A percentile compares a stretch with the other conserved stretches of the same genome.
These are phyloP conservation scores for Neckera pumila DNA, from an alignment of 225 moss, liverwort and hornwort species.

Conservation along the genomic window DNA sequence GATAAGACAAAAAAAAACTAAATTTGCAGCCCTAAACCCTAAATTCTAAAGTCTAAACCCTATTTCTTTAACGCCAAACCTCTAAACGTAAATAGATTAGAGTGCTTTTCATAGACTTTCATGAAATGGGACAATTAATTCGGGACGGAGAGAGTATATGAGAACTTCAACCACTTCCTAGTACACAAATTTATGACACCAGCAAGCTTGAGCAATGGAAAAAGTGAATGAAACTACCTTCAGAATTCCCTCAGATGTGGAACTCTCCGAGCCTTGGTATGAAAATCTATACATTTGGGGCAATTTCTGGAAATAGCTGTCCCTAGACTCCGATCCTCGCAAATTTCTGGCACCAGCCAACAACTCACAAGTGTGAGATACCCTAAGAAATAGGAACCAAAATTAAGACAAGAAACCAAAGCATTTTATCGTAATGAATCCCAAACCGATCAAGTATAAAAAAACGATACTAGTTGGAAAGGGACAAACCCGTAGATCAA, in stretches of 20 bases:
- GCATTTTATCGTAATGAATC: background rate
- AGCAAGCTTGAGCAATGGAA: background rate
- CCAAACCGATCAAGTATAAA: background rate
- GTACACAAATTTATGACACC: background rate
- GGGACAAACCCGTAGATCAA: conserved; percentile 42
- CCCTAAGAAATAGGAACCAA: background rate
- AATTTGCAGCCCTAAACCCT: background rate
- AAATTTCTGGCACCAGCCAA: conserved; percentile 29
- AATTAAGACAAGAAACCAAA: background rate
- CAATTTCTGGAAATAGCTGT: conserved; percentile 31
- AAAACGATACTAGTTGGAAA: background rate
- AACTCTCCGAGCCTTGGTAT: conserved; percentile 57
- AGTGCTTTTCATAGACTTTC: background rate
- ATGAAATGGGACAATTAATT: background rate
- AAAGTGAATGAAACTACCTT: conserved; percentile 14
- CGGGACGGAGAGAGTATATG: background rate
- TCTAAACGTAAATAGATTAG: too few relatives aligned
- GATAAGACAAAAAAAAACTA: too few relatives aligned
- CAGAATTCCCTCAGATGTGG: conserved; percentile 53
- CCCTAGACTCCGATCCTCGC: conserved; percentile 44
- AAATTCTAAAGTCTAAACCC: background rate
- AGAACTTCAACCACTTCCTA: background rate
- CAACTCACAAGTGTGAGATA: background rate
- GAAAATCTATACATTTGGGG: conserved; percentile 55
- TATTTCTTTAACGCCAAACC: background rate